Conservation (phyloP, 352 stramenopile genomes). For the Pythium myriotylum region DNA sequence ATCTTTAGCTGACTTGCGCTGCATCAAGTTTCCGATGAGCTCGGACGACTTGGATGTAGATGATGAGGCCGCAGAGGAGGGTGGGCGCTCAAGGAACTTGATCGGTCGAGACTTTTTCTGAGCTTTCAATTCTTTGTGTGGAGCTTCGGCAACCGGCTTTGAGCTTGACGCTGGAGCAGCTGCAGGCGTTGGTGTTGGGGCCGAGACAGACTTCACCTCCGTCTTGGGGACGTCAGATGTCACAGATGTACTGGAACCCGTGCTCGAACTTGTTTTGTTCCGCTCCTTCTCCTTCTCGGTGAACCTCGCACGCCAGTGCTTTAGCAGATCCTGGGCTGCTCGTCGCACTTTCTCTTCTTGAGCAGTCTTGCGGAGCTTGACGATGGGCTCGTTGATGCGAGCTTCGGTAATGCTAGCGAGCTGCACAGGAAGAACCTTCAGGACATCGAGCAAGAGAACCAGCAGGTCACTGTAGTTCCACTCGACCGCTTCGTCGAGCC, state of each 20-base stretch:
- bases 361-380: conserved; percentile 81
- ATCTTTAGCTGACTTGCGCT: conserved; percentile 79
- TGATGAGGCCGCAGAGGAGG: conserved; percentile 6
- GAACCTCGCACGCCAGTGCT: conserved; percentile 83
- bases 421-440: conserved; percentile 81
- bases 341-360: conserved; percentile 80
- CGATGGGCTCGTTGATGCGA: conserved; percentile 88
- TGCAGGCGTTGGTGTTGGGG: background rate
- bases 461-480: conserved; percentile 84
- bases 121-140: conserved; percentile 38
- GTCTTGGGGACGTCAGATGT: conserved; percentile 7
- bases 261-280: conserved; percentile 19
- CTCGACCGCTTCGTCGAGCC: conserved; percentile 76
- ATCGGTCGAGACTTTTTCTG: conserved; percentile 67
- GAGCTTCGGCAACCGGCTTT: conserved; percentile 20
- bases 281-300: conserved; percentile 84
- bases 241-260: too few relatives aligned
- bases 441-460: conserved; percentile 77
- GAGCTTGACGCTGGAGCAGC: background rate
- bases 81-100: conserved; percentile 76
- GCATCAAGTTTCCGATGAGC: conserved; percentile 83
- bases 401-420: conserved; percentile 88
- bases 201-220: background rate
- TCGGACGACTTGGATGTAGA: conserved; percentile 72
- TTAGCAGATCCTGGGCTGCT: conserved; percentile 81